Base-by-base conservation (phyloP, 306 rosid genomes). In the Fragaria nilgerrensis region DNA sequence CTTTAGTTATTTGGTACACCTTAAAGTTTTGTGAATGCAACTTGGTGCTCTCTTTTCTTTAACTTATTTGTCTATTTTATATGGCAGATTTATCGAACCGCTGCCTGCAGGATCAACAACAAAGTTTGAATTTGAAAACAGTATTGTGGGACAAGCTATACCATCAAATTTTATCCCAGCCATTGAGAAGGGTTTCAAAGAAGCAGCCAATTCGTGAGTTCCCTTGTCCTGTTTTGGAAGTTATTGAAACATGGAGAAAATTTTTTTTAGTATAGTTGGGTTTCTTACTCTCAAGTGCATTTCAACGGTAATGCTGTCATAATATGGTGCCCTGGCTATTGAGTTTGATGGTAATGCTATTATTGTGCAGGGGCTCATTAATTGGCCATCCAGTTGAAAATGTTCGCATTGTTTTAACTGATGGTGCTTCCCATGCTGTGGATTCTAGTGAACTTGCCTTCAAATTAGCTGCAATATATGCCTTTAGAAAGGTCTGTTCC, bases 361-460 rank as follows among this genome's bases (percentile, higher is more conserved):
- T 68, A 70, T 68, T 62, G 71, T 79, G 39, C 89, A 95, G 99
- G 82, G 99, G 99, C 64, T 86, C 99, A 72, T 85, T 95, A 59
- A 95, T 95, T 84, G 99, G 99, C 70, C 97, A 95, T 87, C 99
- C 99, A 4, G 99, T 95, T 10, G 99, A 95, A 88, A 86, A 92
- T 80, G 80, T 95, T 49, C 92, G 92, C 77, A 86, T 90, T 73
- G 93, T 88, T 76, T 84, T 92, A 81, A 90, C 87, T 27, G 99
- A 95, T 87, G 99, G 99, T 71, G 97, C 99, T 85, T 82, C 99
- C 48, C 99, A 92, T 80, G 85, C 97, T 58, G 99, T 95, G 86
- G 97, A 95, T 89, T 95, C 97, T 78, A 95, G 97, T 79, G 99
- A 95, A 86, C 99, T 95, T 86, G 99, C 99, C 25, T 95, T 95